These are phyloP conservation scores for Immersiella caudata DNA, from an alignment of 495 filamentous ascomycete species.

Conservation along the genomic window DNA sequence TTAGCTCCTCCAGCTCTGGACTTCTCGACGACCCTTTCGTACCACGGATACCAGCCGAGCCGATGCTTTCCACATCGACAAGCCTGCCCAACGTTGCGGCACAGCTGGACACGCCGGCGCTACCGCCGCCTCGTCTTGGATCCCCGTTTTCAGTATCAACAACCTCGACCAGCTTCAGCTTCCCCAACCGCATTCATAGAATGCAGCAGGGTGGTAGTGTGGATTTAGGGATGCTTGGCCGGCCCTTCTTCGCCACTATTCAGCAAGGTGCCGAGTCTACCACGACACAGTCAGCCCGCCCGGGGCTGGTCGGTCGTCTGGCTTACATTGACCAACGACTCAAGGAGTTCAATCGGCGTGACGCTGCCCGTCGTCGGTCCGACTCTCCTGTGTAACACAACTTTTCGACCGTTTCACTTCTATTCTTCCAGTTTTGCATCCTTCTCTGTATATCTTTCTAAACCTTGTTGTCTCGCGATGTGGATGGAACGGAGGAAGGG, in stretches of 20 bases:
- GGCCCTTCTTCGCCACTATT: constrained; percentile 48
- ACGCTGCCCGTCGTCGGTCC: constrained; percentile 36
- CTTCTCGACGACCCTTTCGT: constrained; percentile 37
- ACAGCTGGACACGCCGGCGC: constrained; percentile 28
- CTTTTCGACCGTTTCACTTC: constrained; percentile 6
- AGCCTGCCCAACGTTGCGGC: constrained; percentile 31
- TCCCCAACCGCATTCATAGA: constrained; percentile 49
- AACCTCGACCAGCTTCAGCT: constrained; percentile 48
- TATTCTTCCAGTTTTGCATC: constrained; percentile 2
- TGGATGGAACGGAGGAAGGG: constrained; percentile 3
- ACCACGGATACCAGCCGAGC: constrained; percentile 30
- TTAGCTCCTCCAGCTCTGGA: constrained; percentile 32
- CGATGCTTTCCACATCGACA: constrained; percentile 21
- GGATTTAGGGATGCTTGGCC: constrained; percentile 45
- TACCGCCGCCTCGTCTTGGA: constrained; percentile 46
- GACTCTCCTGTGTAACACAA: constrained; percentile 45
- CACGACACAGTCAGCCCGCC: constrained; percentile 34
- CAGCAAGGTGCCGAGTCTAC: constrained; percentile 39
- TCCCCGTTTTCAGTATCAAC: constrained; percentile 50
- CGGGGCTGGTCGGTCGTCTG: constrained; percentile 48
- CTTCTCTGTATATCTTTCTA: constrained; percentile 22
- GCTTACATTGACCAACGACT: constrained; percentile 56
- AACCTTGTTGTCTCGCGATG: constrained; percentile 1
- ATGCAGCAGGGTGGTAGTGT: constrained; percentile 44
- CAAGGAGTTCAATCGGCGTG: constrained; percentile 50